phyloP scores from a whole-genome alignment of 805 yeast genomes.

The Peterozyma toletana region DNA sequence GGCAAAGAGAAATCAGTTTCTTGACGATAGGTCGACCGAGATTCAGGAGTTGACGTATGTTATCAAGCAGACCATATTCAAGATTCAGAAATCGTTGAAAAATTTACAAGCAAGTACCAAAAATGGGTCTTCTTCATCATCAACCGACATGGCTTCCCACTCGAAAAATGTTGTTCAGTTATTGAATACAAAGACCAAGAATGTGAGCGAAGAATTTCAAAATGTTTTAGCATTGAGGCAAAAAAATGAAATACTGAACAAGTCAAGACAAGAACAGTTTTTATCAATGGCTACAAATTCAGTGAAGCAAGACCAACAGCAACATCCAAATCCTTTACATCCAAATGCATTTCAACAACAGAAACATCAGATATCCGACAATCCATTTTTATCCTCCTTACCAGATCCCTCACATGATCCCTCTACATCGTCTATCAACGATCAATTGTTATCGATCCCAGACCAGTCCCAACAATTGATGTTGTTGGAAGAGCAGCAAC shows the following conservation, averaged over 20 bases:
- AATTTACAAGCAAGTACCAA: slow-evolving; percentile 48
- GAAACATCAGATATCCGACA: slow-evolving; percentile 27
- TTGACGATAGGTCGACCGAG: slow-evolving; percentile 92
- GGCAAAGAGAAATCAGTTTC: slow-evolving; percentile 85
- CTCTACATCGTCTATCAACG: slow-evolving; percentile 26
- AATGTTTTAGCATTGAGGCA: slow-evolving; percentile 86
- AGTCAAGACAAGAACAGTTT: slow-evolving; percentile 78
- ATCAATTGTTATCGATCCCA: slow-evolving; percentile 64
- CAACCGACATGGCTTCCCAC: slow-evolving; percentile 64
- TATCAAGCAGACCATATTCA: slow-evolving; percentile 79
- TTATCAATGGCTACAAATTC: slow-evolving; percentile 40
- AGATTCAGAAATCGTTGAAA: slow-evolving; percentile 65
- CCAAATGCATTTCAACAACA: slow-evolving; percentile 13
- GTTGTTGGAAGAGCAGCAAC: slow-evolving; percentile 77
- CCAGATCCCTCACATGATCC: slow-evolving; percentile 9
- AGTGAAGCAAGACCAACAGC: slow-evolving; percentile 18
- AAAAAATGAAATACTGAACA: slow-evolving; percentile 70
- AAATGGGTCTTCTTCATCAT: slow-evolving; percentile 29
- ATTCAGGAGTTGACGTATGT: slow-evolving; percentile 87
- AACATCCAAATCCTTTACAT: background rate
- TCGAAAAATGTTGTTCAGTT: slow-evolving; percentile 82
- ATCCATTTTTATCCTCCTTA: slow-evolving; percentile 26
- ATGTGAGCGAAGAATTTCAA: slow-evolving; percentile 87
- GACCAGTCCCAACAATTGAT: slow-evolving; percentile 79
- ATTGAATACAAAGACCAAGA: slow-evolving; percentile 83